Percentiles rank a stretch among this genome's conserved stretches.
phyloP scores from a whole-genome alignment of 306 rosid genomes.

The Corylus avellana region DNA sequence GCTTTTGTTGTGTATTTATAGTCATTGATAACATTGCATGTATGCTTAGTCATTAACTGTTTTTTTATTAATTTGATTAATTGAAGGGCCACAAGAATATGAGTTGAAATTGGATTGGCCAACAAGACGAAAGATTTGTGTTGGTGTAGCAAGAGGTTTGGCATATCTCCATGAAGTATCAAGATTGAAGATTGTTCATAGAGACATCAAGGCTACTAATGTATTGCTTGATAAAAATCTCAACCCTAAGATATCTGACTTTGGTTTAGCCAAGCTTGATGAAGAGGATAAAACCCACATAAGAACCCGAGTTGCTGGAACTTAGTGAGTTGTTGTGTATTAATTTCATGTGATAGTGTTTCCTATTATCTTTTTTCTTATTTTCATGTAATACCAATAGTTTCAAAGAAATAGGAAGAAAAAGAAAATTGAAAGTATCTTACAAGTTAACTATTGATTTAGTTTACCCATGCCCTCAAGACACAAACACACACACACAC shows the following conservation, averaged over 20 bases:
- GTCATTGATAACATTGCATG: background rate
- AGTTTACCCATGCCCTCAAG: too few relatives aligned
- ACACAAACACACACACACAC: too few relatives aligned
- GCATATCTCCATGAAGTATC: conserved; percentile 43
- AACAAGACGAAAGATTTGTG: conserved; percentile 30
- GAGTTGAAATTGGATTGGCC: conserved; percentile 38
- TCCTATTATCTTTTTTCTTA: background rate
- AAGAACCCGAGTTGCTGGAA: conserved; percentile 43
- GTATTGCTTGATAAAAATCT: conserved; percentile 43
- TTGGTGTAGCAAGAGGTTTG: conserved; percentile 41
- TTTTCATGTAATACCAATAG: background rate
- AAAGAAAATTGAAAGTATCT: background rate
- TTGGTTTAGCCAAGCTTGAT: conserved; percentile 46
- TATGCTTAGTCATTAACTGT: background rate
- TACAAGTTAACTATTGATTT: background rate
- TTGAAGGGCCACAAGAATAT: conserved; percentile 18
- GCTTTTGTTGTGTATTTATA: background rate
- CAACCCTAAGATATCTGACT: conserved; percentile 40
- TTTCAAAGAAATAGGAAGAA: background rate
- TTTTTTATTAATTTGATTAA: background rate
- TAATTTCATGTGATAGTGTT: background rate
- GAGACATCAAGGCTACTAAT: conserved; percentile 54
- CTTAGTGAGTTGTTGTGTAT: conserved; percentile 24
- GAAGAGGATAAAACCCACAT: conserved; percentile 44
- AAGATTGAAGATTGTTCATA: conserved; percentile 42